Evolutionary conservation across 805 yeast genomes (phyloP).

Genomic region (Sugiyamaella marilandica): DNA sequence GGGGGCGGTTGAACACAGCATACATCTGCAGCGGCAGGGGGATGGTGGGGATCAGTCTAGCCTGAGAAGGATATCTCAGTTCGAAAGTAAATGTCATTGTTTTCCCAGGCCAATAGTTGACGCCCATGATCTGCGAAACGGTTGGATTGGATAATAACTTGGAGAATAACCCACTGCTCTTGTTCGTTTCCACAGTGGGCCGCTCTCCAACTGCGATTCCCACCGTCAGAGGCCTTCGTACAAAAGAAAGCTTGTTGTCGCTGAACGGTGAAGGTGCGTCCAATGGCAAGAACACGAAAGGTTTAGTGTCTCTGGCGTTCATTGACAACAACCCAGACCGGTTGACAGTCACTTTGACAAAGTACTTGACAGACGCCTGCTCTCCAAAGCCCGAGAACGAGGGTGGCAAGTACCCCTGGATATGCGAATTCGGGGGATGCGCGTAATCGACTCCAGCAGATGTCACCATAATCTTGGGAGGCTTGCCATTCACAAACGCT

Average conservation of each 20-base stretch:
- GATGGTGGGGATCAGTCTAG: conserved; percentile 43
- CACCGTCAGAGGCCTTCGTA: conserved; percentile 32
- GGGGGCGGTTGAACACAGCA: conserved; percentile 17
- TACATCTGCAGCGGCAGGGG: conserved; percentile 25
- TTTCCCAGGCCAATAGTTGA: conserved; percentile 10
- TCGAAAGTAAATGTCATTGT: conserved; percentile 38
- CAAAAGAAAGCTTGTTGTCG: conserved; percentile 36
- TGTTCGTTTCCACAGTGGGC: conserved; percentile 5
- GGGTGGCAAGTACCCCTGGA: conserved; percentile 29
- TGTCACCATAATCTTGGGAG: conserved; percentile 3
- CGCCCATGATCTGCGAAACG: conserved; percentile 13
- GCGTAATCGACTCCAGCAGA: conserved; percentile 17
- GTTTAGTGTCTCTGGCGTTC: conserved; percentile 45
- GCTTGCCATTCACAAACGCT: background rate
- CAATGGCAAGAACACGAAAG: conserved; percentile 50
- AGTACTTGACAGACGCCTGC: conserved; percentile 41
- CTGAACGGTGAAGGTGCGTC: conserved; percentile 25
- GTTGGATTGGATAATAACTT: conserved; percentile 10
- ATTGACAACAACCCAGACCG: conserved; percentile 45
- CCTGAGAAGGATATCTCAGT: conserved; percentile 45
- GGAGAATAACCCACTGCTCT: conserved; percentile 10
- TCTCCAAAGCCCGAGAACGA: conserved; percentile 29
- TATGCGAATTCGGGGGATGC: conserved; percentile 17
- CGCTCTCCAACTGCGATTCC: conserved; percentile 7
- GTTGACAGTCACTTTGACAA: conserved; percentile 57